Conservation (phyloP, 371 early-diverging fungal genomes). For the Apophysomyces ossiformis region DNA sequence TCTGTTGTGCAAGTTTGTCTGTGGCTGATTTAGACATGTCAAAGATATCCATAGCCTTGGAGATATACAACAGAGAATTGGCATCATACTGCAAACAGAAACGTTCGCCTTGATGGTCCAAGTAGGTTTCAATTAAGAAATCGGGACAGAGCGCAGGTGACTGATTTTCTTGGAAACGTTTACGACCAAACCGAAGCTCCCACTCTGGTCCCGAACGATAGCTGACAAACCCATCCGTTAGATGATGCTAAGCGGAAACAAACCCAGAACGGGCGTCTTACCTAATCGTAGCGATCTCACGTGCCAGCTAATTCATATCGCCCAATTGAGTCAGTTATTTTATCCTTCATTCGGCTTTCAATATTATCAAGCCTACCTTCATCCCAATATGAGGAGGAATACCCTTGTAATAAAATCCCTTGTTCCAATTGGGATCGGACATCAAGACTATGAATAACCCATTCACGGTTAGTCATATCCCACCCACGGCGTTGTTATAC, state of each 20-base stretch:
- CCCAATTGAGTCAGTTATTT: not conserved
- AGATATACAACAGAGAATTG: conserved; percentile 92
- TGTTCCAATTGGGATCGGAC: conserved; percentile 95
- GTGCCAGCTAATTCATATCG: conserved; percentile 61
- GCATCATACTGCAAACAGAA: conserved; percentile 94
- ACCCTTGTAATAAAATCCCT: conserved; percentile 91
- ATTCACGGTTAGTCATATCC: not conserved
- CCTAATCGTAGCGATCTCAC: conserved; percentile 84
- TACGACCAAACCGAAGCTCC: conserved; percentile 93
- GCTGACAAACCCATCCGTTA: conserved; percentile 29
- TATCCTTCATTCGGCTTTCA: not conserved
- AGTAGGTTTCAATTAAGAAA: conserved; percentile 93
- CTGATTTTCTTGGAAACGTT: conserved; percentile 71
- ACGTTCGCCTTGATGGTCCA: conserved; percentile 94
- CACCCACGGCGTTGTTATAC: too few relatives aligned
- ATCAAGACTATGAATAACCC: conserved; percentile 68
- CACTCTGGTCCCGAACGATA: conserved; percentile 97
- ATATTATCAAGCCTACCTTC: conserved; percentile 58
- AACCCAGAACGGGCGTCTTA: conserved; percentile 7
- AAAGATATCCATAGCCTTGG: conserved; percentile 98
- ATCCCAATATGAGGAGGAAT: conserved; percentile 93
- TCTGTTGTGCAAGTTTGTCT: conserved; percentile 46
- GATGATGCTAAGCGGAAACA: not conserved
- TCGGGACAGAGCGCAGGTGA: conserved; percentile 90
- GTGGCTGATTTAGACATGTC: conserved; percentile 77